These are phyloP conservation scores for Lenzites betulinus DNA, from an alignment of 768 basidiomycete genomes.

Conservation along the genomic window DNA sequence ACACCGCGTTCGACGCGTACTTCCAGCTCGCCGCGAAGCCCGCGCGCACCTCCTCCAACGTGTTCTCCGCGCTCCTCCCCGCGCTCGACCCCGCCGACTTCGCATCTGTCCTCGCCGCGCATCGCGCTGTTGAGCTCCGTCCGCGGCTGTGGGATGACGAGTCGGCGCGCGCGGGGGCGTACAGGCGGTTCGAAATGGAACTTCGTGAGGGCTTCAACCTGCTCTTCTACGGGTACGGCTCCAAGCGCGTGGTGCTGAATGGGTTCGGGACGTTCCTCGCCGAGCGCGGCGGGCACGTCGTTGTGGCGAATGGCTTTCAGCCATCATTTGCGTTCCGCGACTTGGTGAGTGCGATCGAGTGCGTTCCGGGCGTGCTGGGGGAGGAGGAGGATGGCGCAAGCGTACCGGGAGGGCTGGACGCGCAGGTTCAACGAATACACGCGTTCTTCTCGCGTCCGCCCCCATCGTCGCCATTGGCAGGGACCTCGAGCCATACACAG, in stretches of 20 bases:
- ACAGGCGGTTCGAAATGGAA: constrained; percentile 68
- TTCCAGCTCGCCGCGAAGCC: constrained; percentile 66
- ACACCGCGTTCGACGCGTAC: constrained; percentile 84
- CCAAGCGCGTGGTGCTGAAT: constrained; percentile 78
- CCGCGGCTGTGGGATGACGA: constrained; percentile 32
- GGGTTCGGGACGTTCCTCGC: constrained; percentile 61
- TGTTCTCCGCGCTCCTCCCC: constrained; percentile 75
- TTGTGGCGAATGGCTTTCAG: constrained; percentile 27
- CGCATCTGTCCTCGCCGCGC: constrained; percentile 32
- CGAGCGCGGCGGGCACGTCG: constrained; percentile 25
- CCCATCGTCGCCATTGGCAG: no score
- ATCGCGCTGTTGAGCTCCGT: constrained; percentile 25
- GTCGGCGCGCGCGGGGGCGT: constrained; percentile 38
- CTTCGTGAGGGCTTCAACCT: constrained; percentile 85
- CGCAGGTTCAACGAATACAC: constrained; percentile 64
- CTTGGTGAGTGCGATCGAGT: constrained; percentile 60
- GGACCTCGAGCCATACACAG: constrained; percentile 4
- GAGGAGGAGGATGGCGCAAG: constrained; percentile 41
- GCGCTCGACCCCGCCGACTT: constrained; percentile 73
- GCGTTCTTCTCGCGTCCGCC: constrained; percentile 52
- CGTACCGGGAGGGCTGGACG: constrained; percentile 50
- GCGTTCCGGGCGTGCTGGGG: constrained; percentile 30
- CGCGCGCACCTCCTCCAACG: constrained; percentile 72
- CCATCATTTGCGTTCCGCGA: constrained; percentile 25
- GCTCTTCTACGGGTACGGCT: constrained; percentile 87